A percentile compares a stretch with the other conserved stretches of the same genome.
Conservation (phyloP, 441 rosid genomes). For the Populus hybrid region DNA sequence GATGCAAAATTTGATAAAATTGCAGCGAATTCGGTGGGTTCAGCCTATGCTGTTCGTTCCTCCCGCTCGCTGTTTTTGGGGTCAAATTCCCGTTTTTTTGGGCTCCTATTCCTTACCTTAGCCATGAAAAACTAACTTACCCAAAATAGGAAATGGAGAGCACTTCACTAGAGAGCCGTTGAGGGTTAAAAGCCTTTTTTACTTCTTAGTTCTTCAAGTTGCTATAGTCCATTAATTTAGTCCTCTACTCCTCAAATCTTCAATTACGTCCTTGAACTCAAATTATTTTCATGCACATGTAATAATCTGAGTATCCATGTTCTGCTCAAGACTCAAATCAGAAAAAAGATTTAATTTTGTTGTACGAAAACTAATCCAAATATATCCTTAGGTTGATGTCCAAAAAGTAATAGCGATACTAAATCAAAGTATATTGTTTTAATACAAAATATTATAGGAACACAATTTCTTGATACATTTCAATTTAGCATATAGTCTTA, state of each 20-base stretch:
- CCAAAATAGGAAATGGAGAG: neutral
- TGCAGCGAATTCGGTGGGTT: neutral
- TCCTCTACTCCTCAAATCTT: neutral
- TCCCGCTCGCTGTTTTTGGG: slow-evolving; percentile 6
- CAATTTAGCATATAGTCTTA: no score
- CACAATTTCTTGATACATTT: no score
- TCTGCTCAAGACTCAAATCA: no score
- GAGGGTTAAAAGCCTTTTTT: neutral
- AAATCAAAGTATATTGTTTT: no score
- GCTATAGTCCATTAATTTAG: neutral
- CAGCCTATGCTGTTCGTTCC: slow-evolving; percentile 3
- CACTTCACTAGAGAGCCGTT: neutral
- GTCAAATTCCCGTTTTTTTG: slow-evolving; percentile 8
- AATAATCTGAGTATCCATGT: no score
- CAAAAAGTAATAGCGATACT: no score
- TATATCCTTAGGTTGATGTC: no score
- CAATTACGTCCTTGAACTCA: no score
- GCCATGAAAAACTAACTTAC: neutral
- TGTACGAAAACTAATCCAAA: no score
- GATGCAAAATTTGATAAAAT: neutral
- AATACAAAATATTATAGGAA: no score
- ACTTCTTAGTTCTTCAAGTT: neutral
- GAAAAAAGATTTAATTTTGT: no score
- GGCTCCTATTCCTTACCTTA: neutral
- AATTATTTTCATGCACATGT: no score